Conservation (phyloP, 352 stramenopile genomes). For the Globisporangium abappressorium region DNA sequence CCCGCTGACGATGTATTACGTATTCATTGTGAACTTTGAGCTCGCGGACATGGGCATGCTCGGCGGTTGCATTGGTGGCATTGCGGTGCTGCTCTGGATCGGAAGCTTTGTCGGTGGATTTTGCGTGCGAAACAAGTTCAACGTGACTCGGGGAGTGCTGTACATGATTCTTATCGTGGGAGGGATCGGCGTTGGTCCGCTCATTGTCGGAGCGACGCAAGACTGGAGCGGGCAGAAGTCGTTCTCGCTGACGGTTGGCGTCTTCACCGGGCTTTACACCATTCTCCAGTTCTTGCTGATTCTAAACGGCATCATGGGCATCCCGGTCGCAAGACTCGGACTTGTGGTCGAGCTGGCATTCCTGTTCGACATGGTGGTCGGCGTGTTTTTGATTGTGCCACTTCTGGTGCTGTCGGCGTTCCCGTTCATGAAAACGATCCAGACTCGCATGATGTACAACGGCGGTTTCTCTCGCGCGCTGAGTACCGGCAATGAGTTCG, state of each 20-base stretch:
- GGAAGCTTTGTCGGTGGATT: slow-evolving; percentile 50
- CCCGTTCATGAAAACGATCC: slow-evolving; percentile 87
- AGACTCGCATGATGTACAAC: slow-evolving; percentile 92
- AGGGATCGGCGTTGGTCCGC: slow-evolving; percentile 46
- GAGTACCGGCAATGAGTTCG: slow-evolving; percentile 80
- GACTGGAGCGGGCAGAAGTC: slow-evolving; percentile 68
- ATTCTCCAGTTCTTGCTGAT: slow-evolving; percentile 76
- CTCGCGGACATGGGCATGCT: slow-evolving; percentile 64
- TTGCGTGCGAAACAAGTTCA: slow-evolving; percentile 60
- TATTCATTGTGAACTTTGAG: slow-evolving; percentile 73
- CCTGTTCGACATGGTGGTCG: slow-evolving; percentile 85
- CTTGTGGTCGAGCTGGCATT: slow-evolving; percentile 78
- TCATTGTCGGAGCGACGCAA: slow-evolving; percentile 58
- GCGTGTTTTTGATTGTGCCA: slow-evolving; percentile 68
- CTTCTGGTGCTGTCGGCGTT: slow-evolving; percentile 77
- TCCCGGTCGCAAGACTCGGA: slow-evolving; percentile 62
- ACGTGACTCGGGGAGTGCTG: slow-evolving; percentile 47
- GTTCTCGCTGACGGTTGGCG: slow-evolving; percentile 58
- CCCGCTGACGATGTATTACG: slow-evolving; percentile 81
- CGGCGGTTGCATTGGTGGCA: slow-evolving; percentile 51
- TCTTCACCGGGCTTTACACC: slow-evolving; percentile 75
- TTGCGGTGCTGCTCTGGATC: slow-evolving; percentile 65
- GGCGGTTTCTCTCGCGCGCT: slow-evolving; percentile 81
- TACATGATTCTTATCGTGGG: slow-evolving; percentile 75
- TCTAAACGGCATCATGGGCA: slow-evolving; percentile 60